phyloP scores from a whole-genome alignment of 169 alveolate genomes.

The Plasmodium gonderi region DNA sequence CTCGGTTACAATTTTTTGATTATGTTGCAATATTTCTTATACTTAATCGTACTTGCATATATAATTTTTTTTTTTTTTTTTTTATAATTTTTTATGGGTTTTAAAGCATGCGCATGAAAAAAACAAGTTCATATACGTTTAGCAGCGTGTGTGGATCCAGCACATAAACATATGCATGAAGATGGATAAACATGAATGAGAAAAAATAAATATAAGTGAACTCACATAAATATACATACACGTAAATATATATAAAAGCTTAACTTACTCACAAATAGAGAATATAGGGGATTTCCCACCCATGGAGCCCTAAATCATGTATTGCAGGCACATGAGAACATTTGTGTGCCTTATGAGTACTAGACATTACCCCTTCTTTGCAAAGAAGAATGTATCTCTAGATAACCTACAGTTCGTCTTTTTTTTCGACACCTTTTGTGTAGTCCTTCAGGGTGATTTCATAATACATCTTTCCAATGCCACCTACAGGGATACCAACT shows the following conservation, averaged over 20 bases:
- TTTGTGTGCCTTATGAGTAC: background rate
- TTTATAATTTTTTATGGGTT: too few species aligned
- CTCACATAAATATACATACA: background rate
- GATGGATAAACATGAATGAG: background rate
- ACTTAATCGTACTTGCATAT: too few species aligned
- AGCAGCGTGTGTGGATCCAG: too few species aligned
- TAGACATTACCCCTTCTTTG: background rate
- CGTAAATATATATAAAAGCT: constrained; percentile 23
- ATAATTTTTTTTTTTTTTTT: too few species aligned
- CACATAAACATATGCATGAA: background rate
- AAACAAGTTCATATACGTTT: background rate
- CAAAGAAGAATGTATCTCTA: background rate
- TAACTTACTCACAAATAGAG: background rate
- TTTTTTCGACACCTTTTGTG: constrained; percentile 11
- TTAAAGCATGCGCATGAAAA: background rate
- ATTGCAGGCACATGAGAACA: background rate
- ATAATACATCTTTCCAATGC: constrained; percentile 80
- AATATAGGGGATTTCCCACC: background rate
- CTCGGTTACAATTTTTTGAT: too few species aligned
- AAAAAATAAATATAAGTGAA: background rate
- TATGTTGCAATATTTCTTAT: too few species aligned
- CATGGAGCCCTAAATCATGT: too few species aligned
- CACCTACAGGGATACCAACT: constrained; percentile 81
- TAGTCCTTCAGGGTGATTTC: constrained; percentile 77
- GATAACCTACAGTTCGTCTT: constrained; percentile 13